phyloP scores from a whole-genome alignment of 306 rosid species.

The Castanea sativa region DNA sequence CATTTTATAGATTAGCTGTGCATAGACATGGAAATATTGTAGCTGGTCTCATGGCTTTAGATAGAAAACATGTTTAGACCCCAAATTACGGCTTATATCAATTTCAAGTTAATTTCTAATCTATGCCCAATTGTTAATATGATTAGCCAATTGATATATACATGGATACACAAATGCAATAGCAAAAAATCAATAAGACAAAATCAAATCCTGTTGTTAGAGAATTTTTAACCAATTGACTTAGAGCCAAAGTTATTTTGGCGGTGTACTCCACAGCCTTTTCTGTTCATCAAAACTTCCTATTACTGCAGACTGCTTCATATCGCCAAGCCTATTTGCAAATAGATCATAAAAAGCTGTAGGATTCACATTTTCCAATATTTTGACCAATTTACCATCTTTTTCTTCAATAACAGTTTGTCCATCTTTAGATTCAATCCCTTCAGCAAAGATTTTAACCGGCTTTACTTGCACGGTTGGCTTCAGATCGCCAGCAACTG shows the following conservation, averaged over 20 bases:
- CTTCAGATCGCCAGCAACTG: slow-evolving; percentile 36
- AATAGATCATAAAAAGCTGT: slow-evolving; percentile 39
- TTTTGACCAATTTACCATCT: slow-evolving; percentile 52
- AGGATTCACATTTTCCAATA: slow-evolving; percentile 47
- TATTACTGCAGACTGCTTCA: slow-evolving; percentile 60
- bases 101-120: no score
- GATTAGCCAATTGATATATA: no score
- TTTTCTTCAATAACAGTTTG: slow-evolving; percentile 39
- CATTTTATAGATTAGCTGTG: no score
- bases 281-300: slow-evolving; percentile 69
- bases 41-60: no score
- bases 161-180: background rate
- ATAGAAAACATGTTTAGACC: no score
- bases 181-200: background rate
- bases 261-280: slow-evolving; percentile 50
- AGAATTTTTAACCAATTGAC: slow-evolving; percentile 11
- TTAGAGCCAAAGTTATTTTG: slow-evolving; percentile 3
- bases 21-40: no score
- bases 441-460: slow-evolving; percentile 53
- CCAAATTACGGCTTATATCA: no score
- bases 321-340: slow-evolving; percentile 51
- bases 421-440: slow-evolving; percentile 63
- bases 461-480: slow-evolving; percentile 38
- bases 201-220: background rate
- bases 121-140: no score